phyloP scores from a whole-genome alignment of 1,284 basidiomycete species.

The Ganoderma lucidum region DNA sequence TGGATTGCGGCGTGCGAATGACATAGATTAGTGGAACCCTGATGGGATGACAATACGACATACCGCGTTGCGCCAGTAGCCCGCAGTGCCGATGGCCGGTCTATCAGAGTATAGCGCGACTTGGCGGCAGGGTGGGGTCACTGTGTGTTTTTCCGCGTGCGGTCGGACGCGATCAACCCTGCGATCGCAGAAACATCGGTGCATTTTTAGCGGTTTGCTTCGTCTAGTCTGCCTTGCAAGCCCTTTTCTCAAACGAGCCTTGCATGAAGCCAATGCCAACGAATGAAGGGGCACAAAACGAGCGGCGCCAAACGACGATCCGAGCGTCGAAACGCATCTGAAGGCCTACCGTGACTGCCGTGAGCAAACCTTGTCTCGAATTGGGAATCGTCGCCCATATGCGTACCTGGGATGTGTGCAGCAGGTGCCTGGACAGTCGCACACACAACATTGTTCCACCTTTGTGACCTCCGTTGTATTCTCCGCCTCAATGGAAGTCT shows the following conservation, averaged over 20 bases:
- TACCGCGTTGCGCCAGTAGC: neutral
- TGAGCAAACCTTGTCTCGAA: slow-evolving; percentile 11
- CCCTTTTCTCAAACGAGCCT: neutral
- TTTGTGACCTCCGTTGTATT: slow-evolving; percentile 15
- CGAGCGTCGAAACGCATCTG: neutral
- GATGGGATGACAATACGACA: neutral
- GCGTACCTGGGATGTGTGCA: slow-evolving; percentile 7
- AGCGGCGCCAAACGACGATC: neutral
- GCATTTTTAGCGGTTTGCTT: neutral
- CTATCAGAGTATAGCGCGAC: neutral
- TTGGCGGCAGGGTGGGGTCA: neutral
- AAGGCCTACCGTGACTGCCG: neutral
- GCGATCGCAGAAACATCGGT: neutral
- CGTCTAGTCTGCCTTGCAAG: neutral
- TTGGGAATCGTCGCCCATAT: slow-evolving; percentile 16
- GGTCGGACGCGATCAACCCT: neutral
- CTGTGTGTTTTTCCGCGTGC: neutral
- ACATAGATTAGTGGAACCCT: neutral
- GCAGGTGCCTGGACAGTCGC: slow-evolving; percentile 11
- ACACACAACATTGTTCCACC: slow-evolving; percentile 12
- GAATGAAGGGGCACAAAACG: no score
- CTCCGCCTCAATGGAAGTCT: neutral
- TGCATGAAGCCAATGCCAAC: neutral
- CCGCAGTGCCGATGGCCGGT: neutral
- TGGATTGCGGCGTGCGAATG: neutral